Conservation (phyloP, 2,329 filamentous ascomycete genomes). For the Fusarium sp. region DNA sequence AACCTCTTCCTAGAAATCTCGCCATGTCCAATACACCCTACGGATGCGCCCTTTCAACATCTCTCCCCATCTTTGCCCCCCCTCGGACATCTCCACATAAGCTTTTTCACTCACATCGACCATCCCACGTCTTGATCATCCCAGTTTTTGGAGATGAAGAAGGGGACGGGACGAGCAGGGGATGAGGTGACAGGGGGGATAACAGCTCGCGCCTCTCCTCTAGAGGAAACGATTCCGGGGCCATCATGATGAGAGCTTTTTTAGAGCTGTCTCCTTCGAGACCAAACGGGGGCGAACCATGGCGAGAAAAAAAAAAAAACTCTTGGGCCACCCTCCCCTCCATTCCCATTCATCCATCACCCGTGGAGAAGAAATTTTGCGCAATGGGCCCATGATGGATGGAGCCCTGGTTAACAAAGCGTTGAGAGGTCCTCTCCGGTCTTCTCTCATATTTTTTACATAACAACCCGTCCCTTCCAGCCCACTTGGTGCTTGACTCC, state of each 20-base stretch:
- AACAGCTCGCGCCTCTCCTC: neutral
- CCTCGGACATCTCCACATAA: conserved; percentile 4
- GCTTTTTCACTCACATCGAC: neutral
- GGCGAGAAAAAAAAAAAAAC: neutral
- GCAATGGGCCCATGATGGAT: conserved; percentile 42
- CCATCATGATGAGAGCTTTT: neutral
- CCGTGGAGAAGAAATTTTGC: conserved; percentile 40
- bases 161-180: neutral
- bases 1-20: conserved; percentile 24
- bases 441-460: conserved; percentile 42
- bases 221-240: neutral
- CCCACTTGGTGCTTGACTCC: conserved; percentile 39
- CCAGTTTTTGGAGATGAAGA: neutral
- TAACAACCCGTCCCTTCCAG: conserved; percentile 39
- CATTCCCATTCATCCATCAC: conserved; percentile 18
- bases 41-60: conserved; percentile 18
- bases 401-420: conserved; percentile 21
- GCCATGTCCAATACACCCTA: conserved; percentile 26
- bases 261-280: neutral
- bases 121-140: conserved; percentile 3
- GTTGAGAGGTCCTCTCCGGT: conserved; percentile 11
- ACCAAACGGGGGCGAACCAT: conserved; percentile 28
- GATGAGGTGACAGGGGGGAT: neutral
- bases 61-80: neutral
- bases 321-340: conserved; percentile 3